Evolutionary conservation across 306 rosid genomes (phyloP).

Genomic region (Gastrolobium villosum): DNA sequence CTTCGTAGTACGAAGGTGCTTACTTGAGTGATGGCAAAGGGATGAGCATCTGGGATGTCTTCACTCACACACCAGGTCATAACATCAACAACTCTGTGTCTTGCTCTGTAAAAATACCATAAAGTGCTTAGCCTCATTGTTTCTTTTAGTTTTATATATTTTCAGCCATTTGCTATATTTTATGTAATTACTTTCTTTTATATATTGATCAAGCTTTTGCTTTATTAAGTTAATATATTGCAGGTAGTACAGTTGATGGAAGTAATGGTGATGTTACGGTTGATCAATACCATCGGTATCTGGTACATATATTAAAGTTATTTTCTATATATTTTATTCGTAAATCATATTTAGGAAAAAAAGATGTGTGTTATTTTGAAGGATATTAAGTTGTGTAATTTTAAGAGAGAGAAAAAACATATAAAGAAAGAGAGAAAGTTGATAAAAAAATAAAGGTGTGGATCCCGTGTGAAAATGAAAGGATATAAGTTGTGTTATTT

Average conservation of each 20-base stretch:
- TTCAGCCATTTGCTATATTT: not conserved
- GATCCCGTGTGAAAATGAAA: too few species aligned
- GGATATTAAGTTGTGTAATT: too few species aligned
- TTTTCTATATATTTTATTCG: not conserved
- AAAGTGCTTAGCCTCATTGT: not conserved
- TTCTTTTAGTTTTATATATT: not conserved
- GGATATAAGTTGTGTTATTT: too few species aligned
- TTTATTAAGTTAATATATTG: not conserved
- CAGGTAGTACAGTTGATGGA: slow-evolving; percentile 62
- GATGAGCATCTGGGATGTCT: slow-evolving; percentile 74
- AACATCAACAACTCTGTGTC: not conserved
- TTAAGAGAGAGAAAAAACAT: too few species aligned
- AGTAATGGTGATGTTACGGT: slow-evolving; percentile 66
- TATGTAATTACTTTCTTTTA: not conserved
- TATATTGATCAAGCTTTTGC: not conserved
- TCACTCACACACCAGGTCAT: slow-evolving; percentile 69
- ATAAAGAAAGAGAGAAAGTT: too few species aligned
- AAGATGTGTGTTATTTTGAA: too few species aligned
- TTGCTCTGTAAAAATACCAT: not conserved
- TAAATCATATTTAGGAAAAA: not conserved
- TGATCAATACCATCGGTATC: slow-evolving; percentile 76
- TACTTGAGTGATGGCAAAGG: slow-evolving; percentile 78
- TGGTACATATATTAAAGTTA: slow-evolving; percentile 42
- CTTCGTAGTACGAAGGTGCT: slow-evolving; percentile 75
- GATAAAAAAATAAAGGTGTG: too few species aligned